These are phyloP conservation scores for Colletotrichum caudatum DNA, from an alignment of 2,329 filamentous ascomycete genomes.

Conservation along the genomic window DNA sequence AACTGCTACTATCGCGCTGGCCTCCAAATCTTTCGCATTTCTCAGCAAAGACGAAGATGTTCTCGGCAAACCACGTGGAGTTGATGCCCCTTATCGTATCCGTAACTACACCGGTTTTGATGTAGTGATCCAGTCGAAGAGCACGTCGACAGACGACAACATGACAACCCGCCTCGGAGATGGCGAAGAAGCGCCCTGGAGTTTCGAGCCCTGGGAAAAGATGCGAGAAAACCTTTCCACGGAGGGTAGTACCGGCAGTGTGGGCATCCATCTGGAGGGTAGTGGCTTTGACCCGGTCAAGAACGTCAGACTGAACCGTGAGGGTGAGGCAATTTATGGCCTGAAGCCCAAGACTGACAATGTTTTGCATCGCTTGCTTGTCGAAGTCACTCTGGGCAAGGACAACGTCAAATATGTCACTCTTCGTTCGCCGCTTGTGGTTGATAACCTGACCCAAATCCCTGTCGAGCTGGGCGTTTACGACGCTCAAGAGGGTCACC, in stretches of 20 bases:
- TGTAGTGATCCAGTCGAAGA: constrained; percentile 84
- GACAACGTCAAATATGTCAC: constrained; percentile 99
- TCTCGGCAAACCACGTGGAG: constrained; percentile 89
- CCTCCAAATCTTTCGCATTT: constrained; percentile 93
- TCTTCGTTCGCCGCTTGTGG: constrained; percentile 87
- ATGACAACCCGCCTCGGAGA: constrained; percentile 84
- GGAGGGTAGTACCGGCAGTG: constrained; percentile 82
- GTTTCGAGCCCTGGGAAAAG: constrained; percentile 96
- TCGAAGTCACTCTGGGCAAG: constrained; percentile 89
- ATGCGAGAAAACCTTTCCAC: constrained; percentile 93
- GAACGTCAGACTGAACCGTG: constrained; percentile 90
- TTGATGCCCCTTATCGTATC: constrained; percentile 92
- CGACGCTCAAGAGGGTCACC: constrained; percentile 85
- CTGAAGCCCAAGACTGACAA: constrained; percentile 88
- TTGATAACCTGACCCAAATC: constrained; percentile 97
- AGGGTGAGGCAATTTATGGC: constrained; percentile 92
- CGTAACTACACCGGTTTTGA: constrained; percentile 97
- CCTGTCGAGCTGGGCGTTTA: constrained; percentile 94
- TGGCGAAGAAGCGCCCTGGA: constrained; percentile 92
- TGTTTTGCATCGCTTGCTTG: constrained; percentile 87
- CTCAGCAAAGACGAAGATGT: constrained; percentile 90
- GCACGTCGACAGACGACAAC: constrained; percentile 72
- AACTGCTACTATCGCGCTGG: constrained; percentile 91
- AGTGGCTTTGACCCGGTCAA: constrained; percentile 94
- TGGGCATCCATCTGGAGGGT: constrained; percentile 87